A percentile compares a stretch with the other conserved stretches of the same genome.
These are phyloP conservation scores for Quercus ilex DNA, from an alignment of 306 rosid genomes.

Conservation along the genomic window DNA sequence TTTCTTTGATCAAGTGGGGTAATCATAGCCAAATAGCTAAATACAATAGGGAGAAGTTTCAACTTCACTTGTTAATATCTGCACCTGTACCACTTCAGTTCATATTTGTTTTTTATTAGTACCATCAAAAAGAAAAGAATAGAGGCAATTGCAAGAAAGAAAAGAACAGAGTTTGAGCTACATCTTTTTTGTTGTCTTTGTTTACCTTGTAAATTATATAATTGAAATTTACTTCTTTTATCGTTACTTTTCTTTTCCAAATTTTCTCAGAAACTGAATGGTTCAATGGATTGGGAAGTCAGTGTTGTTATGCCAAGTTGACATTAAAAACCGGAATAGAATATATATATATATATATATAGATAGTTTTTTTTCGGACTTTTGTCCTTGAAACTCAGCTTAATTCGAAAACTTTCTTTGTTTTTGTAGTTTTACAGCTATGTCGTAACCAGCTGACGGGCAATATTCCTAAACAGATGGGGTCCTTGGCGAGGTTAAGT, in stretches of 20 bases:
- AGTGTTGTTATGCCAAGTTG: neutral
- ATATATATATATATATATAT: neutral
- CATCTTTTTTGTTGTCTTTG: neutral
- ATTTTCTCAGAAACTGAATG: neutral
- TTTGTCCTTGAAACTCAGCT: neutral
- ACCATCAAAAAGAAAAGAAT: no score
- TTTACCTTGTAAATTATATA: neutral
- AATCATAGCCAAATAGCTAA: neutral
- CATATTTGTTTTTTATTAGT: neutral
- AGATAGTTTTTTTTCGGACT: neutral
- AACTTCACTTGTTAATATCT: neutral
- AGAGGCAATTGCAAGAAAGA: neutral
- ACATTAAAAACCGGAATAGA: neutral
- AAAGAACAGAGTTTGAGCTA: neutral
- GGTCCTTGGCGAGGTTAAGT: conserved; percentile 56
- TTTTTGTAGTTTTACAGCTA: conserved; percentile 60
- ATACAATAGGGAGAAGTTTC: neutral
- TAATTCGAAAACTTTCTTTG: neutral
- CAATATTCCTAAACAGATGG: conserved; percentile 58
- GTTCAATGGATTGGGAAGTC: neutral
- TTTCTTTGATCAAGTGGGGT: neutral
- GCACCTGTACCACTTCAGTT: neutral
- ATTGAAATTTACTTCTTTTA: neutral
- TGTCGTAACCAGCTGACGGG: conserved; percentile 79
- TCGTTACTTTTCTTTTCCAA: neutral